These are phyloP conservation scores for Grigorovia yakushimaensis DNA, from an alignment of 805 yeast genomes.

Conservation along the genomic window DNA sequence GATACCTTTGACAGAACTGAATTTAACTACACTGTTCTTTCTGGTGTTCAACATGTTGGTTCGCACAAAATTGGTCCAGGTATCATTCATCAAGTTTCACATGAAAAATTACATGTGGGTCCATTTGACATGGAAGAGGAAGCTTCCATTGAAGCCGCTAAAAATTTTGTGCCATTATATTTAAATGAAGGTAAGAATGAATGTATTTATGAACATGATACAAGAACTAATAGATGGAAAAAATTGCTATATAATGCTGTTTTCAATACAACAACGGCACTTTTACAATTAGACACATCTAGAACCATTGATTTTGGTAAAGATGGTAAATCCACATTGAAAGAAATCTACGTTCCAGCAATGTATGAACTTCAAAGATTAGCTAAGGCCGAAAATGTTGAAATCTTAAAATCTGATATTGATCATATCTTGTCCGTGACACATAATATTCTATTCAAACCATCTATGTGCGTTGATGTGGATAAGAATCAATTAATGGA, in stretches of 20 bases:
- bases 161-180: conserved; percentile 34
- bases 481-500: conserved; percentile 57
- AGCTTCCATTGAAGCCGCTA: conserved; percentile 28
- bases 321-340: conserved; percentile 27
- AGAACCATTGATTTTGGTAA: conserved; percentile 37
- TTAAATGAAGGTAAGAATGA: conserved; percentile 33
- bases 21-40: conserved; percentile 30
- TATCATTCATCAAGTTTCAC: conserved; percentile 39
- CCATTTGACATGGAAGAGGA: conserved; percentile 36
- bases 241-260: conserved; percentile 61
- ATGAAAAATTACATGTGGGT: conserved; percentile 43
- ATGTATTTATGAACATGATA: conserved; percentile 34
- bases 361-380: conserved; percentile 53
- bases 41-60: conserved; percentile 58
- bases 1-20: conserved; percentile 34
- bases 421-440: conserved; percentile 43
- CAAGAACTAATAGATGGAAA: conserved; percentile 45
- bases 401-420: conserved; percentile 38
- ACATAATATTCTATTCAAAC: conserved; percentile 45
- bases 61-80: conserved; percentile 43
- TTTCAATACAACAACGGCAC: conserved; percentile 49
- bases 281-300: conserved; percentile 48
- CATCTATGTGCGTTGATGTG: conserved; percentile 63
- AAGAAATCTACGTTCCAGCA: conserved; percentile 37
- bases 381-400: conserved; percentile 52